Evolutionary conservation across 805 yeast species (phyloP).

Genomic region (Debaryomyces maramus): DNA sequence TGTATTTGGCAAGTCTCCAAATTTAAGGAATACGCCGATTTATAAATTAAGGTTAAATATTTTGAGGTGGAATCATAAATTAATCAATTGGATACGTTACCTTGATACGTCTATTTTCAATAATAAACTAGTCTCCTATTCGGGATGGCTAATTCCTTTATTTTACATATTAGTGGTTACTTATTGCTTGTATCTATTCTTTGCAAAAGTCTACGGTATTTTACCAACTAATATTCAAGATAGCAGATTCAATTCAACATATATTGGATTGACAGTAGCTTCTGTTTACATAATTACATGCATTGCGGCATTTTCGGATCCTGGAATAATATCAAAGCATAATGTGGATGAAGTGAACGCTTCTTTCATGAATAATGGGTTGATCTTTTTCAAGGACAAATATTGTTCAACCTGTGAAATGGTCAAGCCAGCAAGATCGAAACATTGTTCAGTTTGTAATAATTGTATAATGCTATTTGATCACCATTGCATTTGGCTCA

Average conservation of each 20-base stretch:
- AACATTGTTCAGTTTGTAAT: conserved; percentile 64
- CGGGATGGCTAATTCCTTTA: conserved; percentile 47
- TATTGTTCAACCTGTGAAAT: conserved; percentile 49
- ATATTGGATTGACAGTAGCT: conserved; percentile 32
- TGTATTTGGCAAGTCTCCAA: conserved; percentile 52
- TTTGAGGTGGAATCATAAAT: conserved; percentile 6
- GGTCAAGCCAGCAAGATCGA: conserved; percentile 59
- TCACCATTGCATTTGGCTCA: conserved; percentile 67
- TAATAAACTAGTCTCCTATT: conserved; percentile 20
- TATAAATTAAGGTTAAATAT: conserved; percentile 20
- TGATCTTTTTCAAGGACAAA: conserved; percentile 51
- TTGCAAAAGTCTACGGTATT: conserved; percentile 24
- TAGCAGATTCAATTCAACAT: conserved; percentile 11
- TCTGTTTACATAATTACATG: conserved; percentile 35
- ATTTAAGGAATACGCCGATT: conserved; percentile 33
- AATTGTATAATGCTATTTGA: conserved; percentile 50
- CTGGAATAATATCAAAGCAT: conserved; percentile 35
- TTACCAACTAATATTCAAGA: conserved; percentile 11
- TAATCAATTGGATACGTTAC: conserved; percentile 5
- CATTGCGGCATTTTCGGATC: conserved; percentile 41
- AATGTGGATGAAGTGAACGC: conserved; percentile 11
- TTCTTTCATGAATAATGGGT: conserved; percentile 43
- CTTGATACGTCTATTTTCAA: conserved; percentile 22
- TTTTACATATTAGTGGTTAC: conserved; percentile 40
- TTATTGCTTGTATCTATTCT: conserved; percentile 32